Evolutionary conservation across 345 rosid species (phyloP).

Genomic region (Salix purpurea): DNA sequence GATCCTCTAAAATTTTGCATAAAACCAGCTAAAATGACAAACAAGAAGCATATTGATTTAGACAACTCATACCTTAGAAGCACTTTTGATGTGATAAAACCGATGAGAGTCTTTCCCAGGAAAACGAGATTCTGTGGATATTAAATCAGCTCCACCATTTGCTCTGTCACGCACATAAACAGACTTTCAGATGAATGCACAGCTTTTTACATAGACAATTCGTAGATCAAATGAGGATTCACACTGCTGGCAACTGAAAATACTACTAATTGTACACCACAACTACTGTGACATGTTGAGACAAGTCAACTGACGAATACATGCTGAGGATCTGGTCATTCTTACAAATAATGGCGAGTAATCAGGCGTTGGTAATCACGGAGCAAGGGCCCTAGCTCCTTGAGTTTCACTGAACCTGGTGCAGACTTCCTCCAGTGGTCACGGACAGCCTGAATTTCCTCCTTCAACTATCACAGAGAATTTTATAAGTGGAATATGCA

Average conservation of each 20-base stretch:
- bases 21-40: neutral
- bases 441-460: slow-evolving; percentile 63
- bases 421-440: slow-evolving; percentile 69
- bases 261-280: neutral
- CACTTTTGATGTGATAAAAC: slow-evolving; percentile 72
- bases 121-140: slow-evolving; percentile 34
- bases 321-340: slow-evolving; percentile 1
- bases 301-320: neutral
- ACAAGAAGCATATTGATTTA: neutral
- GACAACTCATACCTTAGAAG: slow-evolving; percentile 60
- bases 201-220: neutral
- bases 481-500: slow-evolving; percentile 15
- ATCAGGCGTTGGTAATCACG: slow-evolving; percentile 83
- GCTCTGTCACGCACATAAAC: slow-evolving; percentile 36
- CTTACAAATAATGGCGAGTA: slow-evolving; percentile 56
- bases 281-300: neutral
- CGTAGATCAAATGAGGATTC: neutral
- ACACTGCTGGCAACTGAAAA: neutral
- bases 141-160: slow-evolving; percentile 37
- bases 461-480: slow-evolving; percentile 21
- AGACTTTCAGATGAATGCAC: neutral
- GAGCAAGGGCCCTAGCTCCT: slow-evolving; percentile 80
- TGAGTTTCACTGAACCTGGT: slow-evolving; percentile 49
- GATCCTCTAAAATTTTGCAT: neutral
- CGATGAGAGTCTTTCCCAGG: slow-evolving; percentile 39